Percentiles rank a stretch among this genome's conserved stretches.
phyloP scores from a whole-genome alignment of 768 basidiomycete genomes.

The Termitomyces titanicus region DNA sequence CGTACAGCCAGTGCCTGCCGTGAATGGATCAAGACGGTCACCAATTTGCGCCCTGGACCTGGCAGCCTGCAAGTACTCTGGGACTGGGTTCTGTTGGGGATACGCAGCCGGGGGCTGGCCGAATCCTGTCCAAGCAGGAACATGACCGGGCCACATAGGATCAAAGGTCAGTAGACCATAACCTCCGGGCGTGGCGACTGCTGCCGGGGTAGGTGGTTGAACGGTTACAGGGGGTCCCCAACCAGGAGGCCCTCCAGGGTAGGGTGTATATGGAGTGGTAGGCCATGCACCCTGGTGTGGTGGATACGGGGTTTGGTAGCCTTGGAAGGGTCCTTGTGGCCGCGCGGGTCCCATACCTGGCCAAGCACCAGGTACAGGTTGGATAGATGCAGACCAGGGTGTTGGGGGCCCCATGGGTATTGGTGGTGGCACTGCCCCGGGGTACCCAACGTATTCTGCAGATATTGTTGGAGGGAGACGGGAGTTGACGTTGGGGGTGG shows the following conservation, averaged over 20 bases:
- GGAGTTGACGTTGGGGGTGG: not conserved
- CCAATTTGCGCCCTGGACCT: slow-evolving; percentile 8
- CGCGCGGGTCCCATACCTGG: too few species aligned
- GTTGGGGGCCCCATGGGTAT: not conserved
- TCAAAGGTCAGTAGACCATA: slow-evolving; percentile 1
- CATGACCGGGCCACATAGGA: not conserved
- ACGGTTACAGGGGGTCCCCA: not conserved
- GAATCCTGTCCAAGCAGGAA: slow-evolving; percentile 2
- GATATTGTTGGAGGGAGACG: not conserved
- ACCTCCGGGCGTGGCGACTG: not conserved
- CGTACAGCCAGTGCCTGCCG: slow-evolving; percentile 19
- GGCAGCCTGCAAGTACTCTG: not conserved
- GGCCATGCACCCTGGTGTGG: slow-evolving; percentile 5
- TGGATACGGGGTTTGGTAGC: not conserved
- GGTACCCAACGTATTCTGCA: not conserved
- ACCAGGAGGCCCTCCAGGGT: not conserved
- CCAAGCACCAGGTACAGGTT: too few species aligned
- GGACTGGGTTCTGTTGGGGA: not conserved
- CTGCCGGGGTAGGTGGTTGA: not conserved
- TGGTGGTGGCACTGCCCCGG: not conserved
- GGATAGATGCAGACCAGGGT: too few species aligned
- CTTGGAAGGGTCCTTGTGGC: too few species aligned
- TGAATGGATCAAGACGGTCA: slow-evolving; percentile 16
- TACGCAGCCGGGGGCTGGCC: not conserved
- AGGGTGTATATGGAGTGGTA: not conserved